A percentile compares a stretch with the other conserved stretches of the same genome.
phyloP scores from a whole-genome alignment of 148 eudicot genomes.

The Amaranthus cruentus region DNA sequence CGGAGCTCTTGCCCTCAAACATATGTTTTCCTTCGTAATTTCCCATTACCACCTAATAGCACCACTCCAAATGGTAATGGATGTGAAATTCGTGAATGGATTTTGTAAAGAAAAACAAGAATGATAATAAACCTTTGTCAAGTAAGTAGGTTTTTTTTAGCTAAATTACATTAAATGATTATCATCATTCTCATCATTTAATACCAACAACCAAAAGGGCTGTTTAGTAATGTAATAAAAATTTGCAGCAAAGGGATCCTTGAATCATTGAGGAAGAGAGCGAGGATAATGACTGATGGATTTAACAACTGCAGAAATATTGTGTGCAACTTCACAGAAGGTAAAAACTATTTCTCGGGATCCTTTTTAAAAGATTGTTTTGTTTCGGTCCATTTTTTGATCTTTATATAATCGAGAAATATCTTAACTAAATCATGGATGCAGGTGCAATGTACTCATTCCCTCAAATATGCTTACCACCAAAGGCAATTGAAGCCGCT shows the following conservation, averaged over 20 bases:
- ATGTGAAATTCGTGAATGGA: too few species aligned
- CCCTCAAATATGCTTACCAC: constrained; percentile 90
- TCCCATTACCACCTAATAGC: too few species aligned
- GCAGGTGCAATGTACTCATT: constrained; percentile 99
- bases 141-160: too few species aligned
- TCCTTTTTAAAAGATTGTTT: not conserved
- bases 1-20: too few species aligned
- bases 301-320: constrained; percentile 98
- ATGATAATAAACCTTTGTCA: too few species aligned
- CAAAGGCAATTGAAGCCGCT: constrained; percentile 76
- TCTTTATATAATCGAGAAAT: not conserved
- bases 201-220: too few species aligned
- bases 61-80: too few species aligned
- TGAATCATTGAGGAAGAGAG: constrained; percentile 86
- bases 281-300: constrained; percentile 93
- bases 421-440: constrained; percentile 14
- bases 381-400: not conserved
- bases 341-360: constrained; percentile 23
- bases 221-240: constrained; percentile 1
- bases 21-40: too few species aligned
- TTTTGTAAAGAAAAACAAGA: too few species aligned
- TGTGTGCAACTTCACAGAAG: constrained; percentile 96
- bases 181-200: too few species aligned
- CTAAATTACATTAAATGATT: too few species aligned
- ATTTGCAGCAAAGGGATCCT: constrained; percentile 84